phyloP scores from a whole-genome alignment of 192 early-diverging fungal species.

The Backusella australiensis region DNA sequence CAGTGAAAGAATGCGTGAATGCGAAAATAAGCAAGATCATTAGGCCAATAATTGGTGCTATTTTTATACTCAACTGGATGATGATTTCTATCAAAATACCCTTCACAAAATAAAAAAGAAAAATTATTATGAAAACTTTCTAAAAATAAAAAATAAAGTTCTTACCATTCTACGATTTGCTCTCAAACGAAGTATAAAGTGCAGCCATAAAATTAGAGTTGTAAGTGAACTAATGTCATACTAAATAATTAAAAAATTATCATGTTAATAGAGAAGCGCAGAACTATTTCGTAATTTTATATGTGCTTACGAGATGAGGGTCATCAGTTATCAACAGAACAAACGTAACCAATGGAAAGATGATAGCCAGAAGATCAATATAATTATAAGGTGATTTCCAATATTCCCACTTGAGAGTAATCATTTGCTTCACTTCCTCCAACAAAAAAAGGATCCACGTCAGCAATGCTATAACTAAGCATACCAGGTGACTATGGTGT shows the following conservation, averaged over 20 bases:
- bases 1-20: background rate
- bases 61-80: background rate
- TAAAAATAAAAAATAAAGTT: too few relatives aligned
- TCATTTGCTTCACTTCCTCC: conserved; percentile 1
- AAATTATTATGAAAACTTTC: too few relatives aligned
- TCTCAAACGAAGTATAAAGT: conserved; percentile 1
- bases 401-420: background rate
- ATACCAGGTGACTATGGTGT: background rate
- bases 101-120: background rate
- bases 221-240: background rate
- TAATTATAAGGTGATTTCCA: background rate
- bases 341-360: background rate
- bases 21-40: background rate
- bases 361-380: background rate
- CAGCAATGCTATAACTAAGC: background rate
- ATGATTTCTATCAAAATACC: conserved; percentile 11
- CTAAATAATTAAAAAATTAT: background rate
- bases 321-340: background rate
- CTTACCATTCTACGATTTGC: background rate
- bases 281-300: too few relatives aligned
- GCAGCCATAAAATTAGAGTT: conserved; percentile 9
- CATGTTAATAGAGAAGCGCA: too few relatives aligned
- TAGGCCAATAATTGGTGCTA: background rate
- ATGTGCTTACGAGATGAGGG: background rate
- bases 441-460: background rate